phyloP scores from a whole-genome alignment of 192 early-diverging fungal species.

The Backusella macrospora region DNA sequence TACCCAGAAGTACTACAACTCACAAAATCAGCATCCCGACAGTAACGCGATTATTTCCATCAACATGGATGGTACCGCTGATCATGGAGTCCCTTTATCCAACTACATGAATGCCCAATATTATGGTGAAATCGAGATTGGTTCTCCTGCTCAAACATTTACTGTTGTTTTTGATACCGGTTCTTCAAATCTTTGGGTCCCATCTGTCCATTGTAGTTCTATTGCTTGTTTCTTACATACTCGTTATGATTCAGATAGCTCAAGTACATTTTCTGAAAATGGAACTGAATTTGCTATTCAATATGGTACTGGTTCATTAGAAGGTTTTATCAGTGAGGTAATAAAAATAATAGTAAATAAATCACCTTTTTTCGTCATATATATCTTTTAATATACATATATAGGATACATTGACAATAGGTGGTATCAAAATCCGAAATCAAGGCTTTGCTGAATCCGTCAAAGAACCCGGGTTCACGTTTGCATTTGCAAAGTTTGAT shows the following conservation, averaged over 20 bases:
- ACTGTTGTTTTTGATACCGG: slow-evolving; percentile 95
- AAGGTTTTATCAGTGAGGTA: slow-evolving; percentile 89
- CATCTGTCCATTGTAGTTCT: slow-evolving; percentile 88
- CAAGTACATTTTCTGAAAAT: slow-evolving; percentile 80
- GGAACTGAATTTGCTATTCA: slow-evolving; percentile 95
- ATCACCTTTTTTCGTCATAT: neutral
- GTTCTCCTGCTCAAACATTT: slow-evolving; percentile 90
- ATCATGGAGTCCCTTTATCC: slow-evolving; percentile 78
- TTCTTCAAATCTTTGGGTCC: slow-evolving; percentile 96
- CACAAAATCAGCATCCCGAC: slow-evolving; percentile 25
- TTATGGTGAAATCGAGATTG: slow-evolving; percentile 87
- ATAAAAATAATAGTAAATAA: slow-evolving; percentile 13
- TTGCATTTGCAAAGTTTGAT: slow-evolving; percentile 94
- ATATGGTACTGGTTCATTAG: slow-evolving; percentile 91
- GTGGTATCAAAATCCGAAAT: slow-evolving; percentile 65
- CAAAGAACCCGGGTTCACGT: slow-evolving; percentile 95
- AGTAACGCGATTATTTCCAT: slow-evolving; percentile 42
- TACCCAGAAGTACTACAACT: slow-evolving; percentile 79
- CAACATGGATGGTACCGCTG: slow-evolving; percentile 55
- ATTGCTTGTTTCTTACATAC: slow-evolving; percentile 96
- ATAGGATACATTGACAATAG: slow-evolving; percentile 75
- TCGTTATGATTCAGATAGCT: slow-evolving; percentile 83
- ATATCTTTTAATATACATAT: slow-evolving; percentile 3
- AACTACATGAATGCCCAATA: slow-evolving; percentile 98
- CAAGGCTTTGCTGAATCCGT: slow-evolving; percentile 96